Evolutionary conservation across 2,329 filamentous ascomycete genomes (phyloP).

Genomic region (Trichoderma oligosporum): DNA sequence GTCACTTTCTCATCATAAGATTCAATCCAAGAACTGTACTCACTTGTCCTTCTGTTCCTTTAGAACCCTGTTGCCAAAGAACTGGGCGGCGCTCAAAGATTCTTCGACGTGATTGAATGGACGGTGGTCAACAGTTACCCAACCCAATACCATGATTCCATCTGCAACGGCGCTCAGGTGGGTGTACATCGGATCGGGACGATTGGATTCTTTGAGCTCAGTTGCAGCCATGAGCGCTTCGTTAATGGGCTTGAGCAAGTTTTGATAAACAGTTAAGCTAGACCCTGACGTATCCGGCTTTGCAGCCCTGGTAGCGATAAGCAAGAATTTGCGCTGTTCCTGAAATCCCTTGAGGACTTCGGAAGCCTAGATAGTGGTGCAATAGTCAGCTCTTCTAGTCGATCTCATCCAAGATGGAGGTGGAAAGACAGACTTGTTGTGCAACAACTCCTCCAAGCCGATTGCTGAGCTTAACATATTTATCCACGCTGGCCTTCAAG

Average conservation of each 20-base stretch:
- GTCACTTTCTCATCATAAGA: background rate
- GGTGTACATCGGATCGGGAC: constrained; percentile 69
- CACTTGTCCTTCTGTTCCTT: constrained; percentile 79
- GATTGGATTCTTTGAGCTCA: constrained; percentile 77
- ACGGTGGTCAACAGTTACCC: constrained; percentile 80
- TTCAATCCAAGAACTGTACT: constrained; percentile 15
- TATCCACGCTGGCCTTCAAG: constrained; percentile 67
- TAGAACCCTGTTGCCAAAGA: constrained; percentile 90
- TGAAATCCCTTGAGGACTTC: constrained; percentile 64
- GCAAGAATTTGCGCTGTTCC: constrained; percentile 81
- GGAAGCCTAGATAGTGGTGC: constrained; percentile 39
- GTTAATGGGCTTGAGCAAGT: constrained; percentile 83
- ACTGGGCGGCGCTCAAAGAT: constrained; percentile 77
- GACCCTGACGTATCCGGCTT: constrained; percentile 69
- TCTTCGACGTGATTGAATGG: constrained; percentile 84
- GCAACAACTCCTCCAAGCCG: constrained; percentile 73
- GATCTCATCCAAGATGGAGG: background rate
- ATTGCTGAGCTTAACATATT: constrained; percentile 73
- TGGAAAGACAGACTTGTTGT: constrained; percentile 61
- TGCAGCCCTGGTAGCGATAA: constrained; percentile 85
- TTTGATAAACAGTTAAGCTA: constrained; percentile 64
- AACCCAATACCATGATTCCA: constrained; percentile 82
- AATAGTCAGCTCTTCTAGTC: background rate
- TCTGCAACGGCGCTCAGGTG: constrained; percentile 86
- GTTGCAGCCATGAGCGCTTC: constrained; percentile 74